Conservation (phyloP, 2,329 filamentous ascomycete genomes). For the Geosmithia morbida region DNA sequence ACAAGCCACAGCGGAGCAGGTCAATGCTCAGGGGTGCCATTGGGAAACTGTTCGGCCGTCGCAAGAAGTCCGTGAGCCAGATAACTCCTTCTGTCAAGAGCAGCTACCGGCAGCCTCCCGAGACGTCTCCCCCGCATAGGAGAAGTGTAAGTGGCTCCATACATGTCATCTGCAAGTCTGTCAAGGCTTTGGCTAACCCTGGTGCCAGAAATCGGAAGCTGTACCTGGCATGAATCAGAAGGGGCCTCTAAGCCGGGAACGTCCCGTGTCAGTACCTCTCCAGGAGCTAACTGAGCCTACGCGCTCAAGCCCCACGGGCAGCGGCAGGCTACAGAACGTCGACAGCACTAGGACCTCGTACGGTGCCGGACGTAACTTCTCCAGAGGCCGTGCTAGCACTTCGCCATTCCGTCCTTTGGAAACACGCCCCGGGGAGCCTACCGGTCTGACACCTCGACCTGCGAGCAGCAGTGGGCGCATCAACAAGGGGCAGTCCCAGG, state of each 20-base stretch:
- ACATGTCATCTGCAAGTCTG: too few relatives aligned
- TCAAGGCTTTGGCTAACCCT: neutral
- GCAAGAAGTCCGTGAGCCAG: constrained; percentile 25
- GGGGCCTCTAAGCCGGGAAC: constrained; percentile 17
- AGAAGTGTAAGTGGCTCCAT: neutral
- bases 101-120: neutral
- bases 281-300: constrained; percentile 46
- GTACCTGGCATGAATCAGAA: neutral
- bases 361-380: constrained; percentile 25
- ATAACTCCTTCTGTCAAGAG: neutral
- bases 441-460: constrained; percentile 44
- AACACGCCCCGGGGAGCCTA: constrained; percentile 25
- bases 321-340: constrained; percentile 37
- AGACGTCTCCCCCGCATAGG: neutral
- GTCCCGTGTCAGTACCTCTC: constrained; percentile 43
- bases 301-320: constrained; percentile 45
- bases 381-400: constrained; percentile 13
- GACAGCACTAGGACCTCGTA: constrained; percentile 39
- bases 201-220: constrained; percentile 21
- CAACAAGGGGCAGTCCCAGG: constrained; percentile 18
- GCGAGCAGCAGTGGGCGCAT: constrained; percentile 43
- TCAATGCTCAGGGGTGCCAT: constrained; percentile 41
- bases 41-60: constrained; percentile 43
- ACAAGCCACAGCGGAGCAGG: constrained; percentile 36
- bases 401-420: constrained; percentile 5